phyloP scores from a whole-genome alignment of 192 early-diverging fungal genomes.

The Glomus cerebriforme region DNA sequence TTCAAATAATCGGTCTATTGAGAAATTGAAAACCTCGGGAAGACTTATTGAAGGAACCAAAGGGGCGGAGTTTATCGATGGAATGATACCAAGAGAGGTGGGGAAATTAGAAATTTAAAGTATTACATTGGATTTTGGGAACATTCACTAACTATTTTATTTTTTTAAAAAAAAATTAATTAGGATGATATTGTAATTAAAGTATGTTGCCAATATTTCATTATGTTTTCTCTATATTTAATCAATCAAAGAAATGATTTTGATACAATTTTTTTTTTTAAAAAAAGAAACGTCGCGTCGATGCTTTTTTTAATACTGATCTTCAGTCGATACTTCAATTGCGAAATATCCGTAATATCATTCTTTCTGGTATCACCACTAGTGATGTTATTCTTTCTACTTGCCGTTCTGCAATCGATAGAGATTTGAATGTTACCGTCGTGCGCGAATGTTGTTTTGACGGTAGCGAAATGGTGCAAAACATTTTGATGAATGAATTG shows the following conservation, averaged over 20 bases:
- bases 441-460: slow-evolving; percentile 33
- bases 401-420: not conserved
- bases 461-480: slow-evolving; percentile 21
- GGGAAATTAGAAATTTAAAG: not conserved
- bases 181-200: slow-evolving; percentile 32
- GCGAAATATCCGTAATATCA: slow-evolving; percentile 17
- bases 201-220: slow-evolving; percentile 1
- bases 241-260: not conserved
- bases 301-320: slow-evolving; percentile 33
- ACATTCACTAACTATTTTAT: not conserved
- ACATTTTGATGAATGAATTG: slow-evolving; percentile 29
- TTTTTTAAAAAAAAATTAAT: not conserved
- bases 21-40: not conserved
- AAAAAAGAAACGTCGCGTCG: slow-evolving; percentile 28
- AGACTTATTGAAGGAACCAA: slow-evolving; percentile 29
- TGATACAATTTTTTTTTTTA: not conserved
- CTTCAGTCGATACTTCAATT: slow-evolving; percentile 32
- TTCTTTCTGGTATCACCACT: slow-evolving; percentile 19
- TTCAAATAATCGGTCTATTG: slow-evolving; percentile 13
- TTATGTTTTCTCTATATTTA: not conserved
- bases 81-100: slow-evolving; percentile 27
- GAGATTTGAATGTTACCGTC: slow-evolving; percentile 20
- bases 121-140: not conserved
- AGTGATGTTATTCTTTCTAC: slow-evolving; percentile 28
- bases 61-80: slow-evolving; percentile 31